These are phyloP conservation scores for Parastagonospora nodorum DNA, from an alignment of 2,329 filamentous ascomycete species.

Conservation along the genomic window DNA sequence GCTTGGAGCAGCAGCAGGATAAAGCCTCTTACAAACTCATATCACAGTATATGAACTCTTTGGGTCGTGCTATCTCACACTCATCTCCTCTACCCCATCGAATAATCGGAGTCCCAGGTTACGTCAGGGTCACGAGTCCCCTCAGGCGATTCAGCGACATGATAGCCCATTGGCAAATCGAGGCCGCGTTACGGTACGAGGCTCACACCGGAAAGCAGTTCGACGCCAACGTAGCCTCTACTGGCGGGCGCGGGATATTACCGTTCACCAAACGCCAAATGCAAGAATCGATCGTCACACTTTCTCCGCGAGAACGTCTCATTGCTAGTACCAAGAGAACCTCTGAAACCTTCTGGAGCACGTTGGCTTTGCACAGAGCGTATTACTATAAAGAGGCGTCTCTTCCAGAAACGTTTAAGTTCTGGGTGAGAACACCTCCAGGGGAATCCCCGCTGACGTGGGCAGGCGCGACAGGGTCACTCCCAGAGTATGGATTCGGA, in stretches of 20 bases:
- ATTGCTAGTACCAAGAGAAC: constrained; percentile 45
- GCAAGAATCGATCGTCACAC: constrained; percentile 54
- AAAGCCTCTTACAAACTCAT: constrained; percentile 44
- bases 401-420: constrained; percentile 55
- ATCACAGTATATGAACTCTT: constrained; percentile 48
- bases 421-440: constrained; percentile 27
- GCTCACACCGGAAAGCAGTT: constrained; percentile 52
- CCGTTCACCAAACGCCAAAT: constrained; percentile 58
- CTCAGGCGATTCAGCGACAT: constrained; percentile 66
- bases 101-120: constrained; percentile 57
- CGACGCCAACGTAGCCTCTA: constrained; percentile 24
- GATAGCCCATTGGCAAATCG: constrained; percentile 67
- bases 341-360: constrained; percentile 55
- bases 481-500: constrained; percentile 23
- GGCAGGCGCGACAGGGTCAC: constrained; percentile 12
- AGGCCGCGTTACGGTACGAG: constrained; percentile 64
- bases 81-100: constrained; percentile 56
- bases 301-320: constrained; percentile 52
- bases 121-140: constrained; percentile 65
- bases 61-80: constrained; percentile 51
- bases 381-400: constrained; percentile 59
- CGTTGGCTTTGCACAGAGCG: constrained; percentile 62
- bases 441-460: not conserved
- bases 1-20: constrained; percentile 46
- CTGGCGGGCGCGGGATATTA: constrained; percentile 50